Base-by-base conservation (phyloP, 2,329 filamentous ascomycete species). In the Colletotrichum neosansevieriae region DNA sequence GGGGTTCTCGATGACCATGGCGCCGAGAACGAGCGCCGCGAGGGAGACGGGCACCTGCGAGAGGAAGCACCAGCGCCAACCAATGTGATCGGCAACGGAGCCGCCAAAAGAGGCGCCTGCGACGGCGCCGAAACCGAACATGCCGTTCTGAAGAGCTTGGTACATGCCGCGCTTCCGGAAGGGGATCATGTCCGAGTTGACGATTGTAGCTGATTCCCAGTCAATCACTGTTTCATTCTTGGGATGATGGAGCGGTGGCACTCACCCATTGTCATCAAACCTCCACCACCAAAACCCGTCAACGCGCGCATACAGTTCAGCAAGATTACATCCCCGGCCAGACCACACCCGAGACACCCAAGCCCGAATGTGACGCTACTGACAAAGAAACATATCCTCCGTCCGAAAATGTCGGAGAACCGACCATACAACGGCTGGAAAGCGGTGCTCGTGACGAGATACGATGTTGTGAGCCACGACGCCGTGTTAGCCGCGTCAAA, bases 381-480 rank as follows among this genome's bases (percentile, higher is more conserved):
- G n/a, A 88, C 84, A 64, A n/a, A n/a, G n/a, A n/a, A n/a, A n/a
- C n/a, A n/a, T n/a, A n/a, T n/a, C n/a, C n/a, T 84, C 4, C 90
- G 84, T 1, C 91, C 91, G 64, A 92, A 86, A 6, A 91, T 89
- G 74, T 94, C 91, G 0, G 90, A 92, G 3, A 93, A 81, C 1
- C 91, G 86, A 1, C 91, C 91, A 73, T 92, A 92, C 0, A 94
- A 82, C 0, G 91, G 91, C 75, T 93, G 89, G 60, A 93, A 91
- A 1, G 90, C 89, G 1, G 91, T 92, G 6, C 86, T 89, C 0
- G 91, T 92, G 65, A 93, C 82, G 21, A 93, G 82, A 73, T 93
- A 93, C 0, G 90, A 88, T 0, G 91, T 94, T 1, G 90, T 92
- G 21, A 93, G 80, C 91, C 91, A 94, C 0, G 91, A 92, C 1